These are phyloP conservation scores for Teratosphaeria destructans DNA, from an alignment of 2,329 filamentous ascomycete genomes.

Conservation along the genomic window DNA sequence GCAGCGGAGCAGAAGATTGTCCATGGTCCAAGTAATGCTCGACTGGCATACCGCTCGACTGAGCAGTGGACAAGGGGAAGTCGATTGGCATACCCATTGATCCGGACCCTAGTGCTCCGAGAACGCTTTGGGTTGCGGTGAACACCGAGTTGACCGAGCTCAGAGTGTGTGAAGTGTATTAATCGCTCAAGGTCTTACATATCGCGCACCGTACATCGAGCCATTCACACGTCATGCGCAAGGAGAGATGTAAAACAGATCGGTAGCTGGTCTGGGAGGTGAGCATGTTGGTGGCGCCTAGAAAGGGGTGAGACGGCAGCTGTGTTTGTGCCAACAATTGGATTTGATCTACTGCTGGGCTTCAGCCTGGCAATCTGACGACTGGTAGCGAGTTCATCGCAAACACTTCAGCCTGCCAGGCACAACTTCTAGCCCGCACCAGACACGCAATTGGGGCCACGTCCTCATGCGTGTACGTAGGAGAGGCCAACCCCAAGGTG, in stretches of 20 bases:
- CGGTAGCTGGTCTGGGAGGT: not conserved
- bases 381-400: not conserved
- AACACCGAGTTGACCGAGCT: slow-evolving; percentile 45
- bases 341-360: not conserved
- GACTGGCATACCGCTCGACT: slow-evolving; percentile 36
- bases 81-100: slow-evolving; percentile 40
- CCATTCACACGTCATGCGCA: too few species aligned
- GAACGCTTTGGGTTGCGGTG: slow-evolving; percentile 46
- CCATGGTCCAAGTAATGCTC: too few species aligned
- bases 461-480: too few species aligned
- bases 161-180: slow-evolving; percentile 39
- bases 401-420: not conserved
- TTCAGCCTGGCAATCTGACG: not conserved
- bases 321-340: not conserved
- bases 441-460: not conserved
- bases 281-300: not conserved
- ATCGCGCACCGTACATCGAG: too few species aligned
- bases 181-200: slow-evolving; percentile 40
- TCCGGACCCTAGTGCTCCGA: slow-evolving; percentile 56
- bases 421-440: not conserved
- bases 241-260: not conserved
- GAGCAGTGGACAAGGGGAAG: slow-evolving; percentile 50
- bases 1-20: slow-evolving; percentile 47
- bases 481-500: not conserved
- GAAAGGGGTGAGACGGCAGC: not conserved